A percentile compares a stretch with the other conserved stretches of the same genome.
Conservation (phyloP, 257 asterid genomes). For the Solanum medicagineum region DNA sequence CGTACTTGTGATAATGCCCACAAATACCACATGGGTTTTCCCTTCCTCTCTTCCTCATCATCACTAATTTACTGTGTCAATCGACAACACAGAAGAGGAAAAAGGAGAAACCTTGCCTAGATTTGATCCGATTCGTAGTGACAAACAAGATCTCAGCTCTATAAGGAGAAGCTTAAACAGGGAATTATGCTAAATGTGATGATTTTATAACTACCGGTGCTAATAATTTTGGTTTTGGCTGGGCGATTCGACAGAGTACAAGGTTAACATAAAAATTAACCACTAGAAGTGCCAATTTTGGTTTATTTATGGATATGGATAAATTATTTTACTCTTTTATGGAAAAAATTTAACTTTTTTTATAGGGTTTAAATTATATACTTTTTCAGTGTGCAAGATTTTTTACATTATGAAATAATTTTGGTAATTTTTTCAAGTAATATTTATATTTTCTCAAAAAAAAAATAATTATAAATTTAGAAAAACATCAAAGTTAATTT, state of each 20-base stretch:
- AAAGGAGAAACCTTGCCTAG: background rate
- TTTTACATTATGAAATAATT: too few relatives aligned
- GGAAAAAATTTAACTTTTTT: too few relatives aligned
- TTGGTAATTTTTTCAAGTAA: too few relatives aligned
- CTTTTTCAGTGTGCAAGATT: too few relatives aligned
- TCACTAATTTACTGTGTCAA: background rate
- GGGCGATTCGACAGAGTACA: background rate
- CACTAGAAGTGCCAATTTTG: too few relatives aligned
- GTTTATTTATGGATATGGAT: too few relatives aligned
- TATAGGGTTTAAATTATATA: too few relatives aligned
- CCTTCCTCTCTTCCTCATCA: slow-evolving; percentile 80
- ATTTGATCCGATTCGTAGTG: background rate
- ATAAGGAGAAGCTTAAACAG: background rate
- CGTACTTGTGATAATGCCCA: slow-evolving; percentile 94
- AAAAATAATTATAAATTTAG: too few relatives aligned
- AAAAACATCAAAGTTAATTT: too few relatives aligned
- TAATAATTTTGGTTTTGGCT: background rate
- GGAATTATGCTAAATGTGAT: background rate
- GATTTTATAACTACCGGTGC: background rate
- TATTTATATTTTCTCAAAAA: too few relatives aligned
- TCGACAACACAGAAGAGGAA: background rate
- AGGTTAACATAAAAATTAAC: background rate
- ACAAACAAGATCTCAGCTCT: background rate
- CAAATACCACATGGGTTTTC: slow-evolving; percentile 89
- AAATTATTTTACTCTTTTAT: too few relatives aligned